These are phyloP conservation scores for Chenopodium berlandieri DNA, from an alignment of 148 eudicot genomes.

Conservation along the genomic window DNA sequence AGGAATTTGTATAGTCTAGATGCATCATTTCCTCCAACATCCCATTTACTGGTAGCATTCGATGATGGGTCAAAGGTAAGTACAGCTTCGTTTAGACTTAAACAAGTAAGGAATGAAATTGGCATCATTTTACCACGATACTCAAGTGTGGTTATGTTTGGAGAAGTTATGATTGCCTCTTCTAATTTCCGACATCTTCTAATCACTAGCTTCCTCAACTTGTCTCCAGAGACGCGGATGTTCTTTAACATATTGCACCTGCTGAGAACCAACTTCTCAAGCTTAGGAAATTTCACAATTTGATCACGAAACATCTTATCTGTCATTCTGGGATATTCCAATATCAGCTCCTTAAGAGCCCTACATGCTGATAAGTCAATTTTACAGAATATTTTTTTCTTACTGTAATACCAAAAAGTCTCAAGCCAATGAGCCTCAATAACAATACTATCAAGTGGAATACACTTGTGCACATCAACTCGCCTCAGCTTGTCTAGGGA, in stretches of 20 bases:
- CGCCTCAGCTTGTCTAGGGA: constrained; percentile 14
- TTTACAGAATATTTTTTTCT: constrained; percentile 1
- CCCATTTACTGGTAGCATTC: constrained; percentile 3
- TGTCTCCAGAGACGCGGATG: constrained; percentile 10
- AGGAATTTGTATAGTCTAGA: constrained; percentile 8
- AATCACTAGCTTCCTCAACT: constrained; percentile 19
- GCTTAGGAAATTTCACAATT: constrained; percentile 12
- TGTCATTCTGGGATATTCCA: constrained; percentile 25
- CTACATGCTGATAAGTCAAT: constrained; percentile 20
- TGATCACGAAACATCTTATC: constrained; percentile 12
- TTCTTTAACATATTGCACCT: constrained; percentile 24
- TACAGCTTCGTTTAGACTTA: constrained; percentile 16
- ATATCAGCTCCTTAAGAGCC: constrained; percentile 18
- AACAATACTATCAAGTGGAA: constrained; percentile 4
- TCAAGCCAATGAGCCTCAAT: constrained; percentile 18
- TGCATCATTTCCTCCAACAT: constrained; percentile 12
- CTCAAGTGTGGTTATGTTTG: constrained; percentile 26
- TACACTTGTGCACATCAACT: constrained; percentile 30
- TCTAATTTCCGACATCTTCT: constrained; percentile 26
- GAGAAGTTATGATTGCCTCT: constrained; percentile 12
- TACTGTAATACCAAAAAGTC: constrained; percentile 20
- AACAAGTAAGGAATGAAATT: not conserved
- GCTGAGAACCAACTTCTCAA: constrained; percentile 27
- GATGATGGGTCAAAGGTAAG: constrained; percentile 19
- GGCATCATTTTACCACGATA: constrained; percentile 25